These are phyloP conservation scores for Misopates orontium DNA, from an alignment of 257 asterid genomes.

Conservation along the genomic window DNA sequence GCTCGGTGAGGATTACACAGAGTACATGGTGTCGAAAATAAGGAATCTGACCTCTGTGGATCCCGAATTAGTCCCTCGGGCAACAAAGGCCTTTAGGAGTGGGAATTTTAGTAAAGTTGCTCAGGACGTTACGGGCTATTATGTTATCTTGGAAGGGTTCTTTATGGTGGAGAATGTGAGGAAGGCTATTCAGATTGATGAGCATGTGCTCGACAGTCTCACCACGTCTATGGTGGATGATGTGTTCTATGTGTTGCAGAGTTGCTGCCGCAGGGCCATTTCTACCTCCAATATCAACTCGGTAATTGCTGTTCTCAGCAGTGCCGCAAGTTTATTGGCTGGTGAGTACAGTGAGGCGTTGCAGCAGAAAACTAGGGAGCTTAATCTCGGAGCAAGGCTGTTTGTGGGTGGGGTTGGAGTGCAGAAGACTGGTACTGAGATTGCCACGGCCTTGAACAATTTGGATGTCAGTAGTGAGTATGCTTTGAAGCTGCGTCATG, in stretches of 20 bases:
- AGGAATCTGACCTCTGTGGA: conserved; percentile 77
- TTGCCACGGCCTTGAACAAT: conserved; percentile 85
- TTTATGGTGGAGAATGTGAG: conserved; percentile 98
- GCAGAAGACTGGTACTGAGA: conserved; percentile 85
- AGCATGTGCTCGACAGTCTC: conserved; percentile 86
- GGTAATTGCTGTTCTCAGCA: conserved; percentile 82
- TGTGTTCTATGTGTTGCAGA: conserved; percentile 91
- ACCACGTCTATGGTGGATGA: conserved; percentile 99
- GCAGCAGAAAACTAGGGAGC: conserved; percentile 89
- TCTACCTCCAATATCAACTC: conserved; percentile 86
- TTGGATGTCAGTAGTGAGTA: conserved; percentile 94
- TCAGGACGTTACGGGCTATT: conserved; percentile 86
- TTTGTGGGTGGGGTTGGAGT: conserved; percentile 92
- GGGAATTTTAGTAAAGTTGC: conserved; percentile 83
- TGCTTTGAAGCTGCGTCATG: conserved; percentile 77
- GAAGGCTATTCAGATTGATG: conserved; percentile 86
- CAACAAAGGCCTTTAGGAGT: conserved; percentile 90
- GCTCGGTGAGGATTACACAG: conserved; percentile 93
- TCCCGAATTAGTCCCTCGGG: conserved; percentile 81
- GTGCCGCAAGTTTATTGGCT: conserved; percentile 81
- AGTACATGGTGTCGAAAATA: conserved; percentile 81
- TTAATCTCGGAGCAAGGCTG: conserved; percentile 82
- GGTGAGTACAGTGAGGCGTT: conserved; percentile 86
- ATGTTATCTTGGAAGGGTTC: conserved; percentile 89
- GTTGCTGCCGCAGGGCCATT: conserved; percentile 89